Conservation (phyloP, 2,329 filamentous ascomycete species). For the Cylindrodendrum hubeiense region DNA sequence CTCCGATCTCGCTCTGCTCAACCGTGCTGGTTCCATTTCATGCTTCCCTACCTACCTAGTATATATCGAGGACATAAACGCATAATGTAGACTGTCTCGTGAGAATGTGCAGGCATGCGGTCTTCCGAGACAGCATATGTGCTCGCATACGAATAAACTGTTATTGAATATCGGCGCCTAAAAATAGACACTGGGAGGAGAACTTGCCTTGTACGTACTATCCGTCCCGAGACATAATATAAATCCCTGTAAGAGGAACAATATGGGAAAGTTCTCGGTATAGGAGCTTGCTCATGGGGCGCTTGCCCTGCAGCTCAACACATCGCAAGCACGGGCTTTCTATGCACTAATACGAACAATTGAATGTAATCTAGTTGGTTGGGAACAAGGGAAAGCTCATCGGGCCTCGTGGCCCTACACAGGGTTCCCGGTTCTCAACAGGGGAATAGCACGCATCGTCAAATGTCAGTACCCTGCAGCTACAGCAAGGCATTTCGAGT, state of each 20-base stretch:
- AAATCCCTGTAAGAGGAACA: not conserved
- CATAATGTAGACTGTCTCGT: not conserved
- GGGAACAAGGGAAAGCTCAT: not conserved
- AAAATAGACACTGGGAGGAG: not conserved
- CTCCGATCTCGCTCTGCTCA: not conserved
- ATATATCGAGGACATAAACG: not conserved
- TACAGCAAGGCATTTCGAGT: not conserved
- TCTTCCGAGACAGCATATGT: constrained; percentile 9
- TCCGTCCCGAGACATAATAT: not conserved
- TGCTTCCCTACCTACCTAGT: too few species aligned
- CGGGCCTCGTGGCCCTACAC: not conserved
- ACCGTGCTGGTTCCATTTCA: not conserved
- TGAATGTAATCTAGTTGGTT: not conserved
- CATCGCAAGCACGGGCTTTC: not conserved
- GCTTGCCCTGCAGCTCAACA: not conserved
- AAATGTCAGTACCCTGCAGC: not conserved
- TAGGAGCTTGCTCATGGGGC: not conserved
- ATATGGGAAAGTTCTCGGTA: not conserved
- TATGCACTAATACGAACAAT: not conserved
- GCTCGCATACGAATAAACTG: not conserved
- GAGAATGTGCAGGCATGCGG: constrained; percentile 35
- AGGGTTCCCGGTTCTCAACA: not conserved
- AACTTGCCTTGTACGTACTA: not conserved
- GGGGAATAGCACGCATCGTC: not conserved
- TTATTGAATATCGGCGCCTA: not conserved